Conservation (phyloP, 257 asterid species). For the Forsythia viridissima region DNA sequence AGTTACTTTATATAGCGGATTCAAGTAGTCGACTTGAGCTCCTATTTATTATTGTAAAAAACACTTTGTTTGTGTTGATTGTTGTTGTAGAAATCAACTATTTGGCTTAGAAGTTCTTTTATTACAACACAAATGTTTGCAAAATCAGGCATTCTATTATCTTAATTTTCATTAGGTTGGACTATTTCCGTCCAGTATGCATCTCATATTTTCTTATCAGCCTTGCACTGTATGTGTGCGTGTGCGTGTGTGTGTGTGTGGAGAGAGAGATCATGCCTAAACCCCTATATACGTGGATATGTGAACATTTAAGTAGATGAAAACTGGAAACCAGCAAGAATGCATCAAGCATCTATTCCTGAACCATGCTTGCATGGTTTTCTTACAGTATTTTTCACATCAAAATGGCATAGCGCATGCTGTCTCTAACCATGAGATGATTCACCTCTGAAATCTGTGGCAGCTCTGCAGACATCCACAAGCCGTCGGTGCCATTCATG, state of each 20-base stretch:
- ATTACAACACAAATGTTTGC: background rate
- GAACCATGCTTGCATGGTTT: constrained; percentile 1
- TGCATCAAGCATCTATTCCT: constrained; percentile 7
- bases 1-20: background rate
- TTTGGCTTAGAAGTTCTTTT: background rate
- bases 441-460: constrained; percentile 47
- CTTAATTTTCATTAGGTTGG: background rate
- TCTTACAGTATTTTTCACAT: constrained; percentile 33
- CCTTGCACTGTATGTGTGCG: background rate
- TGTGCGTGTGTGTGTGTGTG: background rate
- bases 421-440: constrained; percentile 53
- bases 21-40: background rate
- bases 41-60: background rate
- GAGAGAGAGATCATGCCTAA: background rate
- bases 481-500: constrained; percentile 39
- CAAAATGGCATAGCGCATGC: constrained; percentile 50
- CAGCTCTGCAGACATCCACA: constrained; percentile 51
- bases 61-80: background rate
- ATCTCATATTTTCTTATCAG: background rate
- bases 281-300: background rate
- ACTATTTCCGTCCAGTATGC: background rate
- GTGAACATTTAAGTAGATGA: background rate
- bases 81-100: background rate
- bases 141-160: background rate
- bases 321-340: background rate